These are phyloP conservation scores for Arthonia radiata DNA, from an alignment of 495 filamentous ascomycete genomes.

Conservation along the genomic window DNA sequence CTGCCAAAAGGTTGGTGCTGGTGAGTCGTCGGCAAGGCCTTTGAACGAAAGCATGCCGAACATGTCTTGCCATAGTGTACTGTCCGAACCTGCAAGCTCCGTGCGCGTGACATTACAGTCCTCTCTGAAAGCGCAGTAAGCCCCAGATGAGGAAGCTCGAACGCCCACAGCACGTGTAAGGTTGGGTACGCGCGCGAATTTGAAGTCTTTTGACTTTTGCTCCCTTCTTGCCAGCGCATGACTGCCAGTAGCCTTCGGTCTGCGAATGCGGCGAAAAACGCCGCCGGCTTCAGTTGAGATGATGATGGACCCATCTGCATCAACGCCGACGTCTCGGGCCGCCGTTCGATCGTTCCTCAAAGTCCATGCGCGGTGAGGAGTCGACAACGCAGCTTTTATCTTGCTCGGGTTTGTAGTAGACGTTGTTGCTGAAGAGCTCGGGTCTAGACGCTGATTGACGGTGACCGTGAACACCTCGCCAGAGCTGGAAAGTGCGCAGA, in stretches of 20 bases:
- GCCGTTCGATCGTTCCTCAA: constrained; percentile 60
- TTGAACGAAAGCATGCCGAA: constrained; percentile 21
- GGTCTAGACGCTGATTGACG: constrained; percentile 38
- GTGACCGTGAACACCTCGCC: constrained; percentile 71
- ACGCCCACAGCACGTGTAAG: constrained; percentile 65
- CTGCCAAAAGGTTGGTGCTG: no score
- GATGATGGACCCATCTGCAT: constrained; percentile 85
- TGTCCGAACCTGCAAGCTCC: constrained; percentile 37
- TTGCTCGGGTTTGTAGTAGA: constrained; percentile 82
- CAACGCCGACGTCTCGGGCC: constrained; percentile 62
- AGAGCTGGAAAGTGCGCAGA: constrained; percentile 57
- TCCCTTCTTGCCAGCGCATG: constrained; percentile 23
- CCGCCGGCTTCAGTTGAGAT: constrained; percentile 77
- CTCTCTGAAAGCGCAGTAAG: constrained; percentile 65
- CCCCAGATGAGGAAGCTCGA: constrained; percentile 64
- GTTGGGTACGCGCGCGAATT: constrained; percentile 71
- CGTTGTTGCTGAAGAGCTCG: constrained; percentile 23
- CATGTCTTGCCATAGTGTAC: constrained; percentile 49
- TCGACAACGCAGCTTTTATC: constrained; percentile 49
- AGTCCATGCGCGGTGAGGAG: constrained; percentile 59
- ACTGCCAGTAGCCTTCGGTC: constrained; percentile 54
- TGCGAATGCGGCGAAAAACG: constrained; percentile 67
- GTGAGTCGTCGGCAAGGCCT: no score
- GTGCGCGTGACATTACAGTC: constrained; percentile 64
- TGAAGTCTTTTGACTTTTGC: constrained; percentile 56